Base-by-base conservation (phyloP, 1,284 basidiomycete genomes). In the Tilletia indica region DNA sequence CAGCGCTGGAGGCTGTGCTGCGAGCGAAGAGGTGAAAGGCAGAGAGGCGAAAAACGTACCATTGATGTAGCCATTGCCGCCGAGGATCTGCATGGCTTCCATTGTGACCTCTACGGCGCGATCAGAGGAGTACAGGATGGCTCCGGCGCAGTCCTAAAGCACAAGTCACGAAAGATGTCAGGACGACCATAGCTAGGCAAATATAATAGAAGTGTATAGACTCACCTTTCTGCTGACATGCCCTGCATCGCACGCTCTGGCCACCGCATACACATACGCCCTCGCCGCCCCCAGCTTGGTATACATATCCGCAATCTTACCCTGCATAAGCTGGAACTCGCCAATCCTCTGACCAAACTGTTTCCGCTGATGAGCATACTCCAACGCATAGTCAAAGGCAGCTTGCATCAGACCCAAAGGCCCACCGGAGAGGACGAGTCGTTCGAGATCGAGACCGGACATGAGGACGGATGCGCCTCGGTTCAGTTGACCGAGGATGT, bases 271-370 rank as follows among this genome's bases (percentile, higher is more conserved):
- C 63, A 96, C 93, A 84, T 97, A 97, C 39, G 93, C 88, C 70
- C 95, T 88, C 71, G 92, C 92, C 4, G 94, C 92, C 78, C 90
- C 92, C 68, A 97, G 87, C 84, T 92, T 93, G 21, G 94, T 97
- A 84, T 97, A 97, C 94, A 97, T 97, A 85, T 97, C 94, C 21
- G 87, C 86, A 72, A 87, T 82, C 79, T 87, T 85, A 89, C 93
- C 94, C 89, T 97, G 95, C 91, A 97, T 94, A 70, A 97, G 86
- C 85, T 97, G 94, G 87, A 97, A 97, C 47, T 91, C 91, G n/a
- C 91, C 95, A 67, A 97, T 88, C 3, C 90, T 89, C 78, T 90
- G 88, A 54, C 91, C 92, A 80, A 97, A 97, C 83, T 97, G 94
- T 85, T 93, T 90, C 76, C 94, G 88, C 73, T 94, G 90, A 83